Percentiles rank a stretch among this genome's conserved stretches.
phyloP scores from a whole-genome alignment of 2,329 filamentous ascomycete species.

The Cadophora sp. region DNA sequence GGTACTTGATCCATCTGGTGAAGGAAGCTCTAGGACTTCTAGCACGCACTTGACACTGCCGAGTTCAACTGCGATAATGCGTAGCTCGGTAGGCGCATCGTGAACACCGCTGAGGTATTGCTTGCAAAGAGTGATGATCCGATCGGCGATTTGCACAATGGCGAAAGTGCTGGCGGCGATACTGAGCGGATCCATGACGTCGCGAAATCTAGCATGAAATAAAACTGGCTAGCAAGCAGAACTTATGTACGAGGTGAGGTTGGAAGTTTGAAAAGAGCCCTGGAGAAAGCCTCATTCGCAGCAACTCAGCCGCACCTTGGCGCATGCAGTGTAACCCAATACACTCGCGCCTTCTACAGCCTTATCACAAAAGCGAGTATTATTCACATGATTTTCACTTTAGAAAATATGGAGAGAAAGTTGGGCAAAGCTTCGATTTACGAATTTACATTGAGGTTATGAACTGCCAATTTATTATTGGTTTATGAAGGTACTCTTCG shows the following conservation, averaged over 20 bases:
- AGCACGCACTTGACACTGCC: constrained; percentile 3
- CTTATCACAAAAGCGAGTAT: not conserved
- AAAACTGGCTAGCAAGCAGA: not conserved
- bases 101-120: constrained; percentile 5
- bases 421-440: not conserved
- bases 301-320: not conserved
- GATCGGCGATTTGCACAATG: not conserved
- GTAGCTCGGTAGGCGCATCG: not conserved
- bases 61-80: not conserved
- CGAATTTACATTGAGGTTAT: not conserved
- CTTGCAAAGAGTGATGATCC: constrained; percentile 5
- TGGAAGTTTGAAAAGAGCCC: not conserved
- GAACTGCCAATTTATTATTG: not conserved
- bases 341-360: not conserved
- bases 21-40: not conserved
- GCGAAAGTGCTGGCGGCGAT: not conserved
- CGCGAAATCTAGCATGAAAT: not conserved
- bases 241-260: not conserved
- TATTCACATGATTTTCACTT: too few species aligned
- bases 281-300: not conserved
- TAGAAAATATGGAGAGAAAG: not conserved
- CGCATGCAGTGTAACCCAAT: not conserved
- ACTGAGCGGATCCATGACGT: constrained; percentile 4
- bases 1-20: not conserved
- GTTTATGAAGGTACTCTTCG: too few species aligned